These are phyloP conservation scores for Heliamphora pulchella DNA, from an alignment of 179 eudicot genomes.

Conservation along the genomic window DNA sequence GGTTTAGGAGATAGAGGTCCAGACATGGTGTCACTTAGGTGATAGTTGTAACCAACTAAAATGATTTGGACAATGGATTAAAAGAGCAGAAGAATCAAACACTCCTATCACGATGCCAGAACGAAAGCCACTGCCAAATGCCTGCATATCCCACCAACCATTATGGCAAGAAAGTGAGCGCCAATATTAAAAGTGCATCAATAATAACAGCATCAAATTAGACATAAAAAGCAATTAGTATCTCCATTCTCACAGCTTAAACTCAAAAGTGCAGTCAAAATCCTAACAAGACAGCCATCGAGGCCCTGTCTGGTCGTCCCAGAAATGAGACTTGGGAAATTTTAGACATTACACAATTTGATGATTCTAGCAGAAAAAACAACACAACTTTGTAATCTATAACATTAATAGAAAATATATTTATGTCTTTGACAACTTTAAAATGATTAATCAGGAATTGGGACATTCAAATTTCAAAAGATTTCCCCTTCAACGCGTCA, in stretches of 20 bases:
- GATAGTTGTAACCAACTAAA: background rate
- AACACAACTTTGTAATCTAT: background rate
- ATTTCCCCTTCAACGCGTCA: background rate
- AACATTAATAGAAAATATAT: background rate
- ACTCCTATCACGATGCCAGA: constrained; percentile 18
- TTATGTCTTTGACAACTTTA: background rate
- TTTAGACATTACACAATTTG: background rate
- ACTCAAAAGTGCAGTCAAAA: background rate
- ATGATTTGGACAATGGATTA: background rate
- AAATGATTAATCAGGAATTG: background rate
- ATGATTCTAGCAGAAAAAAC: background rate
- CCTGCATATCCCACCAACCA: constrained; percentile 14
- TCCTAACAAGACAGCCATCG: background rate
- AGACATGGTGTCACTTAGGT: constrained; percentile 14
- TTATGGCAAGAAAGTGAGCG: background rate
- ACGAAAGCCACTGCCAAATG: constrained; percentile 8
- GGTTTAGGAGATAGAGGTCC: constrained; percentile 15
- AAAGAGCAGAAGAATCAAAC: constrained; percentile 17
- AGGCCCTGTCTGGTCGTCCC: background rate
- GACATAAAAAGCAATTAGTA: background rate
- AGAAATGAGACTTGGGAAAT: background rate
- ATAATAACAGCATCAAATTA: background rate
- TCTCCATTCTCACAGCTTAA: background rate
- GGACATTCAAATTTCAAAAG: background rate
- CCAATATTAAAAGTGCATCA: background rate